A percentile compares a stretch with the other conserved stretches of the same genome.
phyloP scores from a whole-genome alignment of 139 green algal species.

The Microglena sp. region DNA sequence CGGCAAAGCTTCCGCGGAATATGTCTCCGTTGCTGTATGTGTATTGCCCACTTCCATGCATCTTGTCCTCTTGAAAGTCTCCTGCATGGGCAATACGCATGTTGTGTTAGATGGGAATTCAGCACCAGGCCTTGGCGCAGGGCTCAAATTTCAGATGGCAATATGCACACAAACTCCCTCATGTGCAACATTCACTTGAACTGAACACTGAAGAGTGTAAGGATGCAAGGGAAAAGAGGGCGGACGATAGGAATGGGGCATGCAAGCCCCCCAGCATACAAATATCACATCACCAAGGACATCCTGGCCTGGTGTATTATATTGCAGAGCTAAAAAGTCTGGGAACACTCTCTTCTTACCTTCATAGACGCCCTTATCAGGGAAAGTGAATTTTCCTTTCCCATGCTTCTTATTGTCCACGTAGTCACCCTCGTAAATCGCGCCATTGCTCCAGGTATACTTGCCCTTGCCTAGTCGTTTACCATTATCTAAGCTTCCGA shows the following conservation, averaged over 20 bases:
- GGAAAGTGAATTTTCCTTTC: constrained; percentile 32
- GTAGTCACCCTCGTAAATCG: constrained; percentile 41
- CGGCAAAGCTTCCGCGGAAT: constrained; percentile 39
- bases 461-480: constrained; percentile 33
- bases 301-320: no score
- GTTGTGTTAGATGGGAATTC: no score
- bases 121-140: no score
- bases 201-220: no score
- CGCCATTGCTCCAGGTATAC: constrained; percentile 44
- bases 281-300: no score
- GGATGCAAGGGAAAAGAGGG: no score
- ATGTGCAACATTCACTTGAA: no score
- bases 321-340: no score
- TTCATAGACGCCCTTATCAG: constrained; percentile 45
- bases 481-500: constrained; percentile 36
- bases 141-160: no score
- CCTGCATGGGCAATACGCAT: constrained; percentile 21
- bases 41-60: constrained; percentile 34
- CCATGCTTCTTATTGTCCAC: constrained; percentile 38
- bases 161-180: no score
- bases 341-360: constrained; percentile 14
- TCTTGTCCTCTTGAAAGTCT: constrained; percentile 40
- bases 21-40: constrained; percentile 48
- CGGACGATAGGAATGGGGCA: no score
- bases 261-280: no score